These are phyloP conservation scores for Sphagnum fallax DNA, from an alignment of 228 moss, liverwort and hornwort species.

Conservation along the genomic window DNA sequence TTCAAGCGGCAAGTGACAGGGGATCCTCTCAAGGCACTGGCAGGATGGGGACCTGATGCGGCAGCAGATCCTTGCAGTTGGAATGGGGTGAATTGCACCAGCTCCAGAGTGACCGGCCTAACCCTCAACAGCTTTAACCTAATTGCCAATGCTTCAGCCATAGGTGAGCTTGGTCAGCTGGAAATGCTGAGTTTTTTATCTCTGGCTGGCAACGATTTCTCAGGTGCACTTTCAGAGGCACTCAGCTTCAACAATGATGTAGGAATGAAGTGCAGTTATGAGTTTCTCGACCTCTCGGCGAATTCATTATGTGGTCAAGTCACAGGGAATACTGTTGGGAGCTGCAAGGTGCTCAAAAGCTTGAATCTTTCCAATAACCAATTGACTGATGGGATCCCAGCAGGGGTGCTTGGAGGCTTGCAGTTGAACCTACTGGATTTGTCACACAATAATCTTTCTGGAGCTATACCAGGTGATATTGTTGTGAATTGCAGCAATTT, in stretches of 20 bases:
- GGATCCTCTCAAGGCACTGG: neutral
- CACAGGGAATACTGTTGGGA: neutral
- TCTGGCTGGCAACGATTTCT: constrained; percentile 6
- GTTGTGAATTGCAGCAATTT: constrained; percentile 19
- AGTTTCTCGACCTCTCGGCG: constrained; percentile 2
- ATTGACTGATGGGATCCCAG: neutral
- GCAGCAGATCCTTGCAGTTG: constrained; percentile 4
- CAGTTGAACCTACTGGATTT: constrained; percentile 25
- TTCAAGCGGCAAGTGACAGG: constrained; percentile 1
- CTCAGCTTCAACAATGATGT: neutral
- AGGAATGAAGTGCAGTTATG: neutral
- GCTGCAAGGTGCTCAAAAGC: neutral
- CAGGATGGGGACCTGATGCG: neutral
- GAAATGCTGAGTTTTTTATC: constrained; percentile 3
- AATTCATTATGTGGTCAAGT: neutral
- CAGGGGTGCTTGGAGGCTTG: neutral
- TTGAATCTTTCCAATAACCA: constrained; percentile 3
- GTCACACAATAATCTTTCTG: constrained; percentile 21
- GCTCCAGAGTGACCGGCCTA: constrained; percentile 2
- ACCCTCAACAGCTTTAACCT: neutral
- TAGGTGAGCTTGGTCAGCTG: constrained; percentile 1
- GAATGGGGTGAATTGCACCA: constrained; percentile 6
- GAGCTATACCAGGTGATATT: constrained; percentile 11
- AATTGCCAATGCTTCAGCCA: neutral
- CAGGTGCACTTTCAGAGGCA: neutral